These are phyloP conservation scores for Teunomyces atbi DNA, from an alignment of 805 yeast genomes.

Conservation along the genomic window DNA sequence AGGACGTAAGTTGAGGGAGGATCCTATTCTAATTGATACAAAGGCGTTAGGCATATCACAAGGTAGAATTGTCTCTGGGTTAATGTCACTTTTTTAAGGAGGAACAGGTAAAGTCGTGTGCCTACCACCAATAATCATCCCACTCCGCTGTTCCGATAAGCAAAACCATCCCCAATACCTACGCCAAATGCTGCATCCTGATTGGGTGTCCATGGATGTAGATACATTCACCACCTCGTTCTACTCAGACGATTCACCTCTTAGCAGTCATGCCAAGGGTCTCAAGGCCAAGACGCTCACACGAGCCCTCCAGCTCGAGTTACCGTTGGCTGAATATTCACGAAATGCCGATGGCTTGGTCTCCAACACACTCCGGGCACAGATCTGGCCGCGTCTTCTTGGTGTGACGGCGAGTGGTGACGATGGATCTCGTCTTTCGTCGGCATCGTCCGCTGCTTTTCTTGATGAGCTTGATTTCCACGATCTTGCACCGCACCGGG, in stretches of 20 bases:
- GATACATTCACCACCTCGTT: constrained; percentile 46
- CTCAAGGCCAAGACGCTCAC: constrained; percentile 37
- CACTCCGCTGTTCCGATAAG: background rate
- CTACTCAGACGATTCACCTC: constrained; percentile 42
- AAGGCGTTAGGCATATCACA: background rate
- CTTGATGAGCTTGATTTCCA: constrained; percentile 13
- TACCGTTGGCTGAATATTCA: constrained; percentile 29
- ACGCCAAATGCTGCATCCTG: constrained; percentile 23
- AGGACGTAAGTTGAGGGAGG: background rate
- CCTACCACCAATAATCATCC: background rate
- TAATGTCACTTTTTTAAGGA: background rate
- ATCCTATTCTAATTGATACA: background rate
- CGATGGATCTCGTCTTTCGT: background rate
- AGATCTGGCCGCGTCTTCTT: constrained; percentile 53
- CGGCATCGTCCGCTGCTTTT: background rate
- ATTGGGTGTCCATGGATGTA: constrained; percentile 54
- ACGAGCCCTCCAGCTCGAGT: constrained; percentile 30
- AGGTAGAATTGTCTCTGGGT: too few species aligned
- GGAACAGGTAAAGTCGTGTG: background rate
- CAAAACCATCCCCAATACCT: background rate
- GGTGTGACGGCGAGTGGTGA: constrained; percentile 18
- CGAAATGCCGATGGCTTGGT: constrained; percentile 50
- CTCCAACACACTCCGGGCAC: constrained; percentile 36
- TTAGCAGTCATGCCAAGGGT: constrained; percentile 36
- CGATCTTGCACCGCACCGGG: constrained; percentile 53